These are phyloP conservation scores for Nephromyces sp. DNA, from an alignment of 169 alveolate species.

Conservation along the genomic window DNA sequence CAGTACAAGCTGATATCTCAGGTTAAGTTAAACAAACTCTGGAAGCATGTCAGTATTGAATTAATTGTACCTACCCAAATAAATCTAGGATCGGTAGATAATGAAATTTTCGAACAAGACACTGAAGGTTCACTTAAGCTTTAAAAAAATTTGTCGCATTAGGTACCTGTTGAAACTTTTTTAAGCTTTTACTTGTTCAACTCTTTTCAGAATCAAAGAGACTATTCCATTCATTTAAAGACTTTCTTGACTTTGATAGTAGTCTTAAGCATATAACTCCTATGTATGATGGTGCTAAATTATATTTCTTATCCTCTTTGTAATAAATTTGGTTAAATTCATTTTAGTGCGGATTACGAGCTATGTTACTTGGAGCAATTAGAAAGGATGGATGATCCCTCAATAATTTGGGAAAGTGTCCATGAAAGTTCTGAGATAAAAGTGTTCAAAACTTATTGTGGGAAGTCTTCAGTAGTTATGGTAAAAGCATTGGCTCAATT, in stretches of 20 bases:
- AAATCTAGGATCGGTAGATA: no score
- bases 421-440: background rate
- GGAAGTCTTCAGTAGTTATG: conserved; percentile 9
- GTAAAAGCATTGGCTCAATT: conserved; percentile 25
- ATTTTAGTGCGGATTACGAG: background rate
- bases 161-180: no score
- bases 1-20: no score
- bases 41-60: no score
- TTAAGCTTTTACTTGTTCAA: no score
- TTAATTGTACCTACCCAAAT: no score
- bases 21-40: no score
- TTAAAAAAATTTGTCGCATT: no score
- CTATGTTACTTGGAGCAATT: background rate
- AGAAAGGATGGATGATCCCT: background rate
- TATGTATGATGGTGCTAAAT: background rate
- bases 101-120: no score
- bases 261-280: conserved; percentile 24
- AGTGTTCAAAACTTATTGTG: conserved; percentile 11
- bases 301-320: background rate
- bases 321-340: background rate
- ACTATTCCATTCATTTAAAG: conserved; percentile 9
- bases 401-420: background rate
- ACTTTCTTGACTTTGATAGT: conserved; percentile 13
- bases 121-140: no score
- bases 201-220: no score